Evolutionary conservation across 2,329 filamentous ascomycete genomes (phyloP).

Genomic region (Colletotrichum musae): DNA sequence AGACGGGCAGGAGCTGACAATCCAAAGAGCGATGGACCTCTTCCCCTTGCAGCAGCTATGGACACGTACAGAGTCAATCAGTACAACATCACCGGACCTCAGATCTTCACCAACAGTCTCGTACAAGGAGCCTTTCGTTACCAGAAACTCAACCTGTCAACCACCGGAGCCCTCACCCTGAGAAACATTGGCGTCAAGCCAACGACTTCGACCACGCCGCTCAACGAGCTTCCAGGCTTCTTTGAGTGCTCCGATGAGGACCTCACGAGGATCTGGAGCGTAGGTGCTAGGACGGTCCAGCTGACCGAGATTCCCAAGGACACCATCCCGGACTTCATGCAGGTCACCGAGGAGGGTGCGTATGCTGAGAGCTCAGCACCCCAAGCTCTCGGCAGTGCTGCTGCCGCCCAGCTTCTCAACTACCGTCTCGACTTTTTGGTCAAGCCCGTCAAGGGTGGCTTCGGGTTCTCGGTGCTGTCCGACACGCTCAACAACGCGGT

Average conservation of each 20-base stretch:
- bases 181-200: constrained; percentile 47
- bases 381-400: constrained; percentile 42
- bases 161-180: constrained; percentile 47
- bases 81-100: constrained; percentile 50
- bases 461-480: constrained; percentile 49
- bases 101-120: constrained; percentile 48
- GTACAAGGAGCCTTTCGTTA: constrained; percentile 55
- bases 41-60: constrained; percentile 53
- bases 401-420: constrained; percentile 41
- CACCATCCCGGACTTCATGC: constrained; percentile 47
- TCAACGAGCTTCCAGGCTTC: constrained; percentile 46
- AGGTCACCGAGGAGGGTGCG: constrained; percentile 47
- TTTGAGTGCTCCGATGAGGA: constrained; percentile 49
- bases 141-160: constrained; percentile 54
- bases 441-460: constrained; percentile 47
- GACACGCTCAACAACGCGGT: constrained; percentile 50
- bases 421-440: constrained; percentile 47
- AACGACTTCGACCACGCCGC: constrained; percentile 43
- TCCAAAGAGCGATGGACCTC: constrained; percentile 47
- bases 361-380: constrained; percentile 48
- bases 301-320: constrained; percentile 48
- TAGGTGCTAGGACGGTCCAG: constrained; percentile 51
- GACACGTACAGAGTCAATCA: constrained; percentile 53
- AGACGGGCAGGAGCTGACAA: constrained; percentile 22
- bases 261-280: constrained; percentile 49